Evolutionary conservation across 306 rosid species (phyloP), one percentile per base, ranked within the genome.

Genomic region (Inga leiocalycina): DNA sequence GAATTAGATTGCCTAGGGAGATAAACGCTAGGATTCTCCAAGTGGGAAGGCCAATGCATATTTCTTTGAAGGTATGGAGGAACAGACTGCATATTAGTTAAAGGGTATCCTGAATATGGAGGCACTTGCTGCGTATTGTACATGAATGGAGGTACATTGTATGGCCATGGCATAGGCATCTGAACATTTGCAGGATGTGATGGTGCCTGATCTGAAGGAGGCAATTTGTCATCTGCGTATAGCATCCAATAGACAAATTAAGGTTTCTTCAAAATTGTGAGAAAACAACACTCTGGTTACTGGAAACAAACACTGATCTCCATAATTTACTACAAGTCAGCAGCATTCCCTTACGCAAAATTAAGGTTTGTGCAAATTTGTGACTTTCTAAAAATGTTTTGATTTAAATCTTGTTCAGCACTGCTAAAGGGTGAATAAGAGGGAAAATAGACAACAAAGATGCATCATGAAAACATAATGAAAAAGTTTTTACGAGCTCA

Each of bases 11-110:
- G 57, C 59, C 34, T 24, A 6, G 76, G 76, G 24, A 11, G 41
- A 46, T 45, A 22, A 45, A 45, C 39, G 39, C 37, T 44, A 43
- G 75, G 22, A 48, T 72, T 72, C 20, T 72, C 91, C 85, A 56
- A 5, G 76, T 85, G 79, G 37, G 92, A 62, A 81, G 91, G 80
- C 95, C 93, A 89, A 45, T 89, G 93, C 91, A 89, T 84, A 79
- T 88, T 88, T 77, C 75, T 57, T 83, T 70, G 80, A 83, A 69
- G 83, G 84, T 89, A 78, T 35, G 91, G 88, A 83, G 93, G 92
- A 80, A 84, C 78, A 37, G 87, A 46, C 86, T 88, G 94, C 87
- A 87, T 56, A 46, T 82, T 81, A 32, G 84, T 66, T 80, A 86
- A 37, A 65, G 90, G 90, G 82, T 91, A 89, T 52, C 93, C 90